Base-by-base conservation (phyloP, 2,329 filamentous ascomycete genomes). In the Ceratocystis smalleyi region DNA sequence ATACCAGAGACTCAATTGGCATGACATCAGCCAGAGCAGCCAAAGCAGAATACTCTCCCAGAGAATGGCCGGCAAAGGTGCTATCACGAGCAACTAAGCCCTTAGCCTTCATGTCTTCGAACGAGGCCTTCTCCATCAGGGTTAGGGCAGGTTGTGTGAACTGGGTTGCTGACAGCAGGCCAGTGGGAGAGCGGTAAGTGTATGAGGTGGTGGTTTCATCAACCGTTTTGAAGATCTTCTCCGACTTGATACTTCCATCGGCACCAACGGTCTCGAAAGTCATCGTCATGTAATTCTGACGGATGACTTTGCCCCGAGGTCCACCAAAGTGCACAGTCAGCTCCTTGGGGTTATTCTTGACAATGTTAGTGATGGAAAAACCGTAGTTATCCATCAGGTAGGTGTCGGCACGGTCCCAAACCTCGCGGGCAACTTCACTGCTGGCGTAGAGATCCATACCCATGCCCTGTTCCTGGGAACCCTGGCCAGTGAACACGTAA, bases 241-340 rank as follows among this genome's bases (percentile, higher is more conserved):
- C 94, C 0, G 94, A 96, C 77, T 96, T 97, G 78, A 96, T 91
- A 43, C 84, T 84, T 30, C 94, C 94, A 74, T 99, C 94, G 1
- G 89, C 79, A 66, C 87, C 88, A 63, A 99, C 91, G n/a, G 92
- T 95, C 79, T 99, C 94, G 76, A 97, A 99, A 59, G 92, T 97
- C 94, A 99, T 99, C 67, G 92, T 86, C 88, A 97, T 97, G 80
- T 99, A 99, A 77, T 99, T 99, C 73, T 96, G 88, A 68, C 94
- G 90, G 70, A 99, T 99, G 62, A 90, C 91, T 78, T 97, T 99
- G 73, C 94, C 94, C 66, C 90, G 88, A 67, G 94, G 91, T 60
- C 94, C 94, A 78, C 95, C 94, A 72, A 99, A 99, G 79, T 99
- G 89, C 69, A 99, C 89, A 4, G 95, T 99, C 64, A 99, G 85